These are phyloP conservation scores for Xylariaceae sp. DNA, from an alignment of 2,329 filamentous ascomycete genomes.

Conservation along the genomic window DNA sequence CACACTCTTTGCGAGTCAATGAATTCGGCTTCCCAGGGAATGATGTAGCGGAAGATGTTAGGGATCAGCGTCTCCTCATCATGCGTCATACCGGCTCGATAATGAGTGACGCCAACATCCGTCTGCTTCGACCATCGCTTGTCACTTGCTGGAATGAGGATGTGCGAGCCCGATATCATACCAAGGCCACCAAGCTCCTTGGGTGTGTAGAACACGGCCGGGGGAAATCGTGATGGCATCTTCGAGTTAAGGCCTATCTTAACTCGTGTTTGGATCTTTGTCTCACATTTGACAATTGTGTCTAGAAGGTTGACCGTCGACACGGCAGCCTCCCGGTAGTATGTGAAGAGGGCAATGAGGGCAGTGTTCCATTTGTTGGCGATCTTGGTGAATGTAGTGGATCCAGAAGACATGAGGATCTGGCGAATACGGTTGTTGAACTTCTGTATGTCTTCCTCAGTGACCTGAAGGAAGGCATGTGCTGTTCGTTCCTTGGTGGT, in stretches of 20 bases:
- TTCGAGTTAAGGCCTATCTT: slow-evolving; percentile 99
- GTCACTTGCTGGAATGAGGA: slow-evolving; percentile 93
- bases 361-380: slow-evolving; percentile 99
- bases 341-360: slow-evolving; percentile 93
- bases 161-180: slow-evolving; percentile 99
- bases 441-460: slow-evolving; percentile 95
- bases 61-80: slow-evolving; percentile 97
- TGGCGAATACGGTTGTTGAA: slow-evolving; percentile 99
- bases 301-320: slow-evolving; percentile 92
- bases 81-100: slow-evolving; percentile 95
- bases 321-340: slow-evolving; percentile 95
- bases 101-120: slow-evolving; percentile 94
- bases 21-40: slow-evolving; percentile 98
- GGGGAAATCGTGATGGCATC: slow-evolving; percentile 98
- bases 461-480: slow-evolving; percentile 95
- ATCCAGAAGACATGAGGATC: slow-evolving; percentile 99
- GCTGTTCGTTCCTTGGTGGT: slow-evolving; percentile 95
- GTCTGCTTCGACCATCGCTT: slow-evolving; percentile 99
- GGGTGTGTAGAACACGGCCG: slow-evolving; percentile 96
- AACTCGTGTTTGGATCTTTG: slow-evolving; percentile 97
- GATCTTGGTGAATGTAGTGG: slow-evolving; percentile 98
- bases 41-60: slow-evolving; percentile 99
- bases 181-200: slow-evolving; percentile 95
- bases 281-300: slow-evolving; percentile 98
- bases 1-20: slow-evolving; percentile 98